These are phyloP conservation scores for Ceratocystis ficicola DNA, from an alignment of 2,329 filamentous ascomycete genomes.

Conservation along the genomic window DNA sequence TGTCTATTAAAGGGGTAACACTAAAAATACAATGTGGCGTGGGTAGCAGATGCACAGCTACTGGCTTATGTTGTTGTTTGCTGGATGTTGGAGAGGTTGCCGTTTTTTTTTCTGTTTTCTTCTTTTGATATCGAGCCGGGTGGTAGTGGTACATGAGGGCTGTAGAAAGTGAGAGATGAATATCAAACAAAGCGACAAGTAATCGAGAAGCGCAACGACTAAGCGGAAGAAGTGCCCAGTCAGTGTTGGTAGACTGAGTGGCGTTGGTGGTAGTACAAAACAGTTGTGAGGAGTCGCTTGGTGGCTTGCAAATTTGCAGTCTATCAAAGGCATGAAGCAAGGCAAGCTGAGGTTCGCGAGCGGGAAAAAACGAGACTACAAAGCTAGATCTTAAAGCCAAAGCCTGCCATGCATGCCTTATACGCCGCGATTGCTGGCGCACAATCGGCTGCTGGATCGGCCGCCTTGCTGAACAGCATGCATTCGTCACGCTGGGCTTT, in stretches of 20 bases:
- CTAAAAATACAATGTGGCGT: slow-evolving; percentile 7
- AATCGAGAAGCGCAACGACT: not conserved
- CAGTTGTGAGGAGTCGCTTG: not conserved
- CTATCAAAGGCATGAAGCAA: not conserved
- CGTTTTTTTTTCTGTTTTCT: not conserved
- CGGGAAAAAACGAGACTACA: too few species aligned
- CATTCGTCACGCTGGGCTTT: slow-evolving; percentile 90
- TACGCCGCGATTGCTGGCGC: slow-evolving; percentile 72
- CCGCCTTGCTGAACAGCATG: slow-evolving; percentile 88
- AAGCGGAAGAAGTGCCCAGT: not conserved
- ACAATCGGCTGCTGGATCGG: slow-evolving; percentile 76
- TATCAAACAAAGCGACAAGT: not conserved
- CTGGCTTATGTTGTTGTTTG: not conserved
- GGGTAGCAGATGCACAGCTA: too few species aligned
- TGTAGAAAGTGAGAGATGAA: not conserved
- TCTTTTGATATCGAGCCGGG: not conserved
- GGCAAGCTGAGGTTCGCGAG: not conserved
- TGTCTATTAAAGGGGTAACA: slow-evolving; percentile 4
- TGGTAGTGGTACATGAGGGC: not conserved
- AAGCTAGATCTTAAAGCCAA: slow-evolving; percentile 62
- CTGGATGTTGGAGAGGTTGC: not conserved
- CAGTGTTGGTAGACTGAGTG: not conserved
- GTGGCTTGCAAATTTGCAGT: too few species aligned
- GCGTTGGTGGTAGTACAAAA: slow-evolving; percentile 5
- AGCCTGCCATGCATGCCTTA: slow-evolving; percentile 82